phyloP scores from a whole-genome alignment of 73 alveolate genomes.

The Loxodes magnus region DNA sequence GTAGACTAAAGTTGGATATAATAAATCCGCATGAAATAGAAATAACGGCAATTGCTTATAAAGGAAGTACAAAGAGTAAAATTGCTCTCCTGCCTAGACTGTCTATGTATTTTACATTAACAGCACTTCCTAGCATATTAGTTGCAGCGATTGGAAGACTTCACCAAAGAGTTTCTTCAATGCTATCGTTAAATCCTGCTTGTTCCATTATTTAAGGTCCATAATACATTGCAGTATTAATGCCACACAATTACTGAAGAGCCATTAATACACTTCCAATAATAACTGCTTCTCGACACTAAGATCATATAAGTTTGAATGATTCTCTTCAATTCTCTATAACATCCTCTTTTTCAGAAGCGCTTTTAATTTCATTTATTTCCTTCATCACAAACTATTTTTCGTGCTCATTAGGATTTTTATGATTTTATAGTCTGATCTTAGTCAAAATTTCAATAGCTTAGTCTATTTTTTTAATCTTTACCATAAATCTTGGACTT shows the following conservation, averaged over 20 bases:
- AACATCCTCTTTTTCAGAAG: conserved; percentile 4
- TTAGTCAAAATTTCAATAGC: neutral
- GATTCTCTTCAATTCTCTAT: neutral
- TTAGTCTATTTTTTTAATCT: conserved; percentile 12
- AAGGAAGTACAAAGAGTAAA: conserved; percentile 26
- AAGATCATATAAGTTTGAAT: neutral
- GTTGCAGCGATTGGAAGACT: conserved; percentile 32
- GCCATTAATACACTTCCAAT: conserved; percentile 18
- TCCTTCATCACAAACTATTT: no score
- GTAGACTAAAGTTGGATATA: neutral
- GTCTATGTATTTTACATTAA: conserved; percentile 26
- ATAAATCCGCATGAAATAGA: conserved; percentile 16
- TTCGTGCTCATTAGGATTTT: no score
- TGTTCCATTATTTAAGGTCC: conserved; percentile 27
- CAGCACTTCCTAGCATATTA: conserved; percentile 24
- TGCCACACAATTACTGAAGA: conserved; percentile 32
- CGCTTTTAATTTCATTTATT: neutral
- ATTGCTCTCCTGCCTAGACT: conserved; percentile 34
- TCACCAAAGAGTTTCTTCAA: neutral
- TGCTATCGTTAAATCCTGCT: conserved; percentile 23
- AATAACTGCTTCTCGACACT: conserved; percentile 8
- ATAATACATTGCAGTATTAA: conserved; percentile 44
- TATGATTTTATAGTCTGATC: neutral
- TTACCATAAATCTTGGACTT: conserved; percentile 22
- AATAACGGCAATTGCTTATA: conserved; percentile 12